Evolutionary conservation across 176 grass and related monocot genomes (phyloP).

Genomic region (Avena atlantica): DNA sequence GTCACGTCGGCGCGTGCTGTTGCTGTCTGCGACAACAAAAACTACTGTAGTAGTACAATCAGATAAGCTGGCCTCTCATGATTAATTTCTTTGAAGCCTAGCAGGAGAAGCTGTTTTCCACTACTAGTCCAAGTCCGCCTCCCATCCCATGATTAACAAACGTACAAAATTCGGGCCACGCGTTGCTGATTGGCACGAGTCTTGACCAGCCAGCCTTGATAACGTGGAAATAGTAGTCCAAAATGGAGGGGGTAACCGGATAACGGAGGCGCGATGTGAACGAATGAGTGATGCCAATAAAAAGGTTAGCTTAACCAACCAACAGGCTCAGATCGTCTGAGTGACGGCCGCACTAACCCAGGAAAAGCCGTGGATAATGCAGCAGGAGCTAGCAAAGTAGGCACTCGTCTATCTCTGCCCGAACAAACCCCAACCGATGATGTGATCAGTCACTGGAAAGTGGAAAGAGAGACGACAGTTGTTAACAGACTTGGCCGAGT

Average conservation of each 20-base stretch:
- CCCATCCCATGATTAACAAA: neutral
- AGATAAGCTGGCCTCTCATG: neutral
- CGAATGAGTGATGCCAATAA: too few relatives aligned
- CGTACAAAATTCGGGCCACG: neutral
- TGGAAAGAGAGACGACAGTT: neutral
- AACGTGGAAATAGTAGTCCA: neutral
- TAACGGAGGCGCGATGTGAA: too few relatives aligned
- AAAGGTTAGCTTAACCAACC: too few relatives aligned
- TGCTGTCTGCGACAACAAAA: neutral
- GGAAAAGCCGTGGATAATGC: neutral
- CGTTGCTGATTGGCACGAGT: neutral
- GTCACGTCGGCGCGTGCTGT: slow-evolving; percentile 8
- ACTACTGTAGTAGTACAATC: neutral
- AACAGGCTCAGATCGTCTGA: neutral
- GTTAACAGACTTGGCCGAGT: neutral
- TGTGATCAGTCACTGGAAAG: neutral
- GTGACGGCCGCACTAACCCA: neutral
- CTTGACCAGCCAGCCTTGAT: neutral
- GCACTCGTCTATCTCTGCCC: neutral
- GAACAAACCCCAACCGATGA: slow-evolving; percentile 2
- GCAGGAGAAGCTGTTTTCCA: neutral
- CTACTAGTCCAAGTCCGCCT: neutral
- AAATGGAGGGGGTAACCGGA: neutral
- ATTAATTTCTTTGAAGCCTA: neutral
- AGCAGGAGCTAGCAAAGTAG: neutral